Base-by-base conservation (phyloP, 176 grass and related monocot species). In the Lolium multiflorum region DNA sequence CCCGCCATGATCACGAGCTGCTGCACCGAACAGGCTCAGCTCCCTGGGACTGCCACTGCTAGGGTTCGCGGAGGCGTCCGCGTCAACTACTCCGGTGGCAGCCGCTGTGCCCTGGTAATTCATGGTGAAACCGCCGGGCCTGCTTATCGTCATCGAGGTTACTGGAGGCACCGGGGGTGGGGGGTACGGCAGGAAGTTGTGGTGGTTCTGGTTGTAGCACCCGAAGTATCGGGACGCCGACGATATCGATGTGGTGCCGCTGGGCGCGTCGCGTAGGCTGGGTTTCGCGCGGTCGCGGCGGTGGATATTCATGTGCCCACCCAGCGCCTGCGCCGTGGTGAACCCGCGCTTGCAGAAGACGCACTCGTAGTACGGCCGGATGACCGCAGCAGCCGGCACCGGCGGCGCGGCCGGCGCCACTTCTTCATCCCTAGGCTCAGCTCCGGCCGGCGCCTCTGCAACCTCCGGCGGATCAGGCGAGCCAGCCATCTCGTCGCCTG, bases 271-370 rank as follows among this genome's bases (percentile, higher is more conserved):
- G 55, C 80, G 76, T 3, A 17, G 22, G 35, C 48, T 17, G 3
- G 62, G 76, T 82, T 74, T 89, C 3, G 57, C 87, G 3, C 87
- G 89, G 65, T 83, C 87, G 11, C 79, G 88, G 66, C 92, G 89
- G 78, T 94, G 92, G 92, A 94, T 91, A 71, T 94, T 94, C 92
- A 91, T 94, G 86, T 94, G 89, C 21, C 92, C 92, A 9, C 92
- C 92, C 3, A 94, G 86, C 20, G 92, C 92, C 76, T 94, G 92
- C 62, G 92, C 89, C 37, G 84, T 94, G 78, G 92, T 91, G 86
- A 94, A 94, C 13, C 92, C 92, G 16, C 86, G 79, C 80, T 89
- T 94, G 89, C 92, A 94, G 92, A 89, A 94, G 70, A 88, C 84
- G 48, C 92, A 94, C 75, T 84, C 92, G 47, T 94, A 94, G 76